A percentile compares a stretch with the other conserved stretches of the same genome.
phyloP scores from a whole-genome alignment of 108 stramenopile genomes.

The Schizochytrium sp. region DNA sequence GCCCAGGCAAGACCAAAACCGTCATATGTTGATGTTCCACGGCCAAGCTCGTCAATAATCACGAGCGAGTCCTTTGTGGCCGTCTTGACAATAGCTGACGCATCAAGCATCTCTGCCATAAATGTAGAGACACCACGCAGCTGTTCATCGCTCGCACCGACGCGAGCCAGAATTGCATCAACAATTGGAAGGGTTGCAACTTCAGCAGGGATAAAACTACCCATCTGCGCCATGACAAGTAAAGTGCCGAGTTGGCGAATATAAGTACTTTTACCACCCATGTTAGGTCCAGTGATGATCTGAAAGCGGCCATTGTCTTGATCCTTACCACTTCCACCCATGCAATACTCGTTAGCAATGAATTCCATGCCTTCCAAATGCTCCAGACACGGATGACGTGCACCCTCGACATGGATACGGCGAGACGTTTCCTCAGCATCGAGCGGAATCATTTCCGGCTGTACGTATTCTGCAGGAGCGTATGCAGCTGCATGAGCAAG shows the following conservation, averaged over 20 bases:
- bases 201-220: slow-evolving; percentile 86
- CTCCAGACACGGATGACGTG: slow-evolving; percentile 97
- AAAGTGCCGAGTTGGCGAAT: slow-evolving; percentile 93
- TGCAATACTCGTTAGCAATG: slow-evolving; percentile 91
- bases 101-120: slow-evolving; percentile 99
- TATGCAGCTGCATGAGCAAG: slow-evolving; percentile 89
- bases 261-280: slow-evolving; percentile 93
- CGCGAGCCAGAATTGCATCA: slow-evolving; percentile 89
- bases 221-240: slow-evolving; percentile 94
- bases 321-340: slow-evolving; percentile 7
- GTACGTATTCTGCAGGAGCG: slow-evolving; percentile 83
- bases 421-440: slow-evolving; percentile 74
- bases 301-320: slow-evolving; percentile 79
- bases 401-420: slow-evolving; percentile 75
- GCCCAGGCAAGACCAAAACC: slow-evolving; percentile 93
- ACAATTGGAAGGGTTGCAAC: slow-evolving; percentile 88
- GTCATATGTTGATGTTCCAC: slow-evolving; percentile 97
- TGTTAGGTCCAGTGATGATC: slow-evolving; percentile 97
- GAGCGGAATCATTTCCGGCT: slow-evolving; percentile 81
- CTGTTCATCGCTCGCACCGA: slow-evolving; percentile 95
- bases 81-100: slow-evolving; percentile 87
- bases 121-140: slow-evolving; percentile 96
- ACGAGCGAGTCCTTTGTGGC: slow-evolving; percentile 90
- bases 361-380: slow-evolving; percentile 86
- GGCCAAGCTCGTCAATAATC: slow-evolving; percentile 97